Conservation (phyloP, 148 eudicot genomes). For the Cornus controversa region DNA sequence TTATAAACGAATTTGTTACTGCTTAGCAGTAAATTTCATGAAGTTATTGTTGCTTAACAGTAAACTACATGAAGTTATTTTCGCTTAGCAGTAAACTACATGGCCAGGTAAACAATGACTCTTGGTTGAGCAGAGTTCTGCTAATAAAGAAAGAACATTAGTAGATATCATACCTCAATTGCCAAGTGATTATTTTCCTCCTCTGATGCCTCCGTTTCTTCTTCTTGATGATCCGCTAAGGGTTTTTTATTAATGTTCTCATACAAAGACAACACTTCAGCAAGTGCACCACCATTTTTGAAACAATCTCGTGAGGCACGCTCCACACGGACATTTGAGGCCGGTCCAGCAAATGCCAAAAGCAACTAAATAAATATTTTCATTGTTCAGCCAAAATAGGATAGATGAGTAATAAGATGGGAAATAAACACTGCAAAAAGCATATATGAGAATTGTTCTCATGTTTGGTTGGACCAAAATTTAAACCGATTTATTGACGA, state of each 20-base stretch:
- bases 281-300: conserved; percentile 70
- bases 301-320: conserved; percentile 65
- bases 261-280: conserved; percentile 64
- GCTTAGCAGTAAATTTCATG: no score
- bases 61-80: no score
- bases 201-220: conserved; percentile 23
- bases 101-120: neutral
- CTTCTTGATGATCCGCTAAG: conserved; percentile 21
- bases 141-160: neutral
- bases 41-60: no score
- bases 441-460: neutral
- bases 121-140: neutral
- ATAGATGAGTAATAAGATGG: neutral
- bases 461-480: neutral
- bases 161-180: conserved; percentile 46
- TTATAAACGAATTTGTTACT: no score
- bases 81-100: no score
- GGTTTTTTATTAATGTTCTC: conserved; percentile 36
- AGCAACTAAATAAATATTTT: conserved; percentile 48
- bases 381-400: neutral
- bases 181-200: conserved; percentile 29
- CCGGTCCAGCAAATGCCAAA: conserved; percentile 79
- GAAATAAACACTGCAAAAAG: neutral
- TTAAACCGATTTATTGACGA: neutral
- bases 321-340: conserved; percentile 83